Conservation (phyloP, 306 rosid genomes). For the Senna siamea region DNA sequence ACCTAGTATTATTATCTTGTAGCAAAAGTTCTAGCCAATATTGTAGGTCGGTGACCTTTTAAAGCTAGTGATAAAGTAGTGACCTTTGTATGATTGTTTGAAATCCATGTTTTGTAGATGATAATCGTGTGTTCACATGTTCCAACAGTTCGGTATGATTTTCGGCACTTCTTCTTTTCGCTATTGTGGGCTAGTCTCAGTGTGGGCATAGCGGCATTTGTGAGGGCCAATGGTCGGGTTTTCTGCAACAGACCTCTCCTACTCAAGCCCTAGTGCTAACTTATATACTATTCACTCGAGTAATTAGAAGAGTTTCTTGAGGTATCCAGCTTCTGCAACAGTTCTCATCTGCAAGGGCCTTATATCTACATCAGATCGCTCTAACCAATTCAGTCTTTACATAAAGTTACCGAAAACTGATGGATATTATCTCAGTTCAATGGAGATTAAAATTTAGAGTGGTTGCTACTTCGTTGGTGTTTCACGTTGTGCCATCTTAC, state of each 20-base stretch:
- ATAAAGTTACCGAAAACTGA: slow-evolving; percentile 35
- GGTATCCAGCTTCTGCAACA: slow-evolving; percentile 41
- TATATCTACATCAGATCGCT: slow-evolving; percentile 26
- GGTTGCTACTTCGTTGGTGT: slow-evolving; percentile 37
- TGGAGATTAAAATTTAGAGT: slow-evolving; percentile 29
- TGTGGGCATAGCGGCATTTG: slow-evolving; percentile 75
- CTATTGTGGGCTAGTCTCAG: slow-evolving; percentile 86
- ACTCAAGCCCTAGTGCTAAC: slow-evolving; percentile 66
- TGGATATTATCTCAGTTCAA: slow-evolving; percentile 34
- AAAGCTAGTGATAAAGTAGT: neutral
- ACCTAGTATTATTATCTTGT: neutral
- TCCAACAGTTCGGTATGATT: slow-evolving; percentile 70
- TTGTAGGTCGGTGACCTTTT: slow-evolving; percentile 20
- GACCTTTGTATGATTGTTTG: neutral
- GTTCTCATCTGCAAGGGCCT: slow-evolving; percentile 31
- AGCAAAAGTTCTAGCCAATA: slow-evolving; percentile 10
- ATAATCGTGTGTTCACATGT: slow-evolving; percentile 22
- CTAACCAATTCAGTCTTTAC: slow-evolving; percentile 36
- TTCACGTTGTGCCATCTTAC: slow-evolving; percentile 24
- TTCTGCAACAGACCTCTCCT: slow-evolving; percentile 96
- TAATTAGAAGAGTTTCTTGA: slow-evolving; percentile 26
- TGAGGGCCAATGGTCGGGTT: slow-evolving; percentile 85
- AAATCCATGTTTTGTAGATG: slow-evolving; percentile 6
- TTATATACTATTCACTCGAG: slow-evolving; percentile 10
- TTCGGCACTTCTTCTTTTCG: slow-evolving; percentile 81